Evolutionary conservation across 192 early-diverging fungal genomes (phyloP), one percentile per base, ranked within the genome.

Genomic region (Mortierella hygrophila): DNA sequence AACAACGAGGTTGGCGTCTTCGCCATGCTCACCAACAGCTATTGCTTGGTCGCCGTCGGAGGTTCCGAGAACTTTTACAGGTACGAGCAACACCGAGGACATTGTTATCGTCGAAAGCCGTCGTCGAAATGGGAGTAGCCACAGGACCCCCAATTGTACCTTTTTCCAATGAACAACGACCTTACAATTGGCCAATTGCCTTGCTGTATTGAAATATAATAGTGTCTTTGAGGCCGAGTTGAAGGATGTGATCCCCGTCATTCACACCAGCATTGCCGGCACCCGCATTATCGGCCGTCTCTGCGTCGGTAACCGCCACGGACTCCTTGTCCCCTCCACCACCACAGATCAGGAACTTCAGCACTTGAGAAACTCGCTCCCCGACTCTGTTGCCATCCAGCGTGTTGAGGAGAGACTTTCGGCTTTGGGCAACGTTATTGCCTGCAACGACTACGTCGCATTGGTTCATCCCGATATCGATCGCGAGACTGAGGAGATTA

Each of bases 61-160:
- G 98, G 98, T 52, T 99, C 97, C 18, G 98, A 99, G 88, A 99
- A 99, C 95, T 99, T 99, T 93, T 99, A 99, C 93, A 96, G 96
- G 96, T 96, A 88, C 69, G 60, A 38, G 63, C 29, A 75, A 63
- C 29, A 75, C 21, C 47, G 32, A 71, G 11, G 41, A 71, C 10
- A 40, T 7, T 42, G 20, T 26, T 20, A 26, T 71, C 41, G 20
- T 41, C 37, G 23, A 71, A 23, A 6, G 1, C 16, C 6, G 21
- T 21, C 1, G 70, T 71, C 23, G 41, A 38, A 23, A 15, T n/a
- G n/a, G 57, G 29, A 65, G 29, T 29, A 13, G 60, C 49, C 20
- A 6, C 49, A 21, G 49, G 18, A 15, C 26, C 26, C 5, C 9
- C 1, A 32, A 60, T 0, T n/a, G 8, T 6, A 0, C n/a, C n/a